A percentile compares a stretch with the other conserved stretches of the same genome.
phyloP scores from a whole-genome alignment of 176 grass and related monocot species.

The Rhynchospora breviuscula region DNA sequence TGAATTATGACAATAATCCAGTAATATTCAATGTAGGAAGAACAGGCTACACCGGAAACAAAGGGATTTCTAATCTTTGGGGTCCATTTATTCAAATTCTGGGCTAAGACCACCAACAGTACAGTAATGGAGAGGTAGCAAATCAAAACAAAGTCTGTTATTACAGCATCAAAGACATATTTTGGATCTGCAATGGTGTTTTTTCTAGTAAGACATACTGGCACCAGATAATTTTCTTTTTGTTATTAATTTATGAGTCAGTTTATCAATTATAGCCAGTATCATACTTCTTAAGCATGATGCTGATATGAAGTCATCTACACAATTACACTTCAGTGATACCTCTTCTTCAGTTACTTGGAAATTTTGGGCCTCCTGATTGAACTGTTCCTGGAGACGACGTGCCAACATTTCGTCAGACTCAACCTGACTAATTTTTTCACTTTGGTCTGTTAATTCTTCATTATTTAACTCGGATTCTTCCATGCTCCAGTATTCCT shows the following conservation, averaged over 20 bases:
- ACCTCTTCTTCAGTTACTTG: constrained; percentile 43
- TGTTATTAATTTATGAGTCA: neutral
- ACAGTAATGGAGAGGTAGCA: neutral
- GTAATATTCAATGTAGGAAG: neutral
- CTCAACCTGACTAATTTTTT: constrained; percentile 52
- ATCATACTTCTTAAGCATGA: neutral
- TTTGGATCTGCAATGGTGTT: neutral
- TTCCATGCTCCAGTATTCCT: constrained; percentile 20
- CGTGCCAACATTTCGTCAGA: constrained; percentile 59
- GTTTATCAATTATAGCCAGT: neutral
- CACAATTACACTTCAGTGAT: constrained; percentile 20
- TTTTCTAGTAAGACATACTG: neutral
- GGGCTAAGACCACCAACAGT: neutral
- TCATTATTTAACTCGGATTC: constrained; percentile 41
- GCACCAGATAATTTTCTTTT: neutral
- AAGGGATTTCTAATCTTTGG: neutral
- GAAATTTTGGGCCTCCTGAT: constrained; percentile 40
- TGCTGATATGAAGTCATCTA: neutral
- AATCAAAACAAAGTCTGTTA: neutral
- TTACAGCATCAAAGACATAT: neutral
- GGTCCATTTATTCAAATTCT: neutral
- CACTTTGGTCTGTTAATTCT: constrained; percentile 32
- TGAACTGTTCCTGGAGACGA: constrained; percentile 62
- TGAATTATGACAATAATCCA: neutral
- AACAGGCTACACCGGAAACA: neutral